Conservation (phyloP, 2,329 filamentous ascomycete species). For the Phoma sp. region DNA sequence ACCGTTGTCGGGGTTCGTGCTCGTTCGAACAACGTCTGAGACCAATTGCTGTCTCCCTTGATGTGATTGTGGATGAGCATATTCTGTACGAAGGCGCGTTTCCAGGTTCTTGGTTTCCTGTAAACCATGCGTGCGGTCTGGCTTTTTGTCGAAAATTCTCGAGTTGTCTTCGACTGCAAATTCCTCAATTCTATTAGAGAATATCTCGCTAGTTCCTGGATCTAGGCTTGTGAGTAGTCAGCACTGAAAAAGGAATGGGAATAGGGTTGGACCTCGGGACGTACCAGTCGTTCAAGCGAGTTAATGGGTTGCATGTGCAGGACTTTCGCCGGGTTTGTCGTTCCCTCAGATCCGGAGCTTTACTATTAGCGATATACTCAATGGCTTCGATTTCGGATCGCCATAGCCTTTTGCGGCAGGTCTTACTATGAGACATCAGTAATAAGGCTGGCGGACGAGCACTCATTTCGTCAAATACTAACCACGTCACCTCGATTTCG, state of each 20-base stretch:
- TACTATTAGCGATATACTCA: not conserved
- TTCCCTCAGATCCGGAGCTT: not conserved
- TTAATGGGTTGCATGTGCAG: not conserved
- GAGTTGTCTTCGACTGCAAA: not conserved
- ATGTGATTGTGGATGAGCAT: not conserved
- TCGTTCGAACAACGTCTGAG: slow-evolving; percentile 17
- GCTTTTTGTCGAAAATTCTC: slow-evolving; percentile 9
- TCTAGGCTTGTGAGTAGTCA: not conserved
- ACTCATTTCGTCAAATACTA: not conserved
- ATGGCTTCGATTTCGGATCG: not conserved
- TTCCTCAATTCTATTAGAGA: not conserved
- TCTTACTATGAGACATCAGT: not conserved
- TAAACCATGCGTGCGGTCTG: slow-evolving; percentile 24
- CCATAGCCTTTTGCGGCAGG: not conserved
- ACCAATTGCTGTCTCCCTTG: not conserved
- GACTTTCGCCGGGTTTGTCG: not conserved
- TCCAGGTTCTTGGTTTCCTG: slow-evolving; percentile 19
- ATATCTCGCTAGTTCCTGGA: slow-evolving; percentile 5
- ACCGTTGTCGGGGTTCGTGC: slow-evolving; percentile 22
- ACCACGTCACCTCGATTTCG: not conserved
- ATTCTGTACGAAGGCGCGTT: slow-evolving; percentile 1
- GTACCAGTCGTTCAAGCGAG: not conserved
- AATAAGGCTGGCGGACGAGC: not conserved
- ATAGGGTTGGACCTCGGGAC: not conserved
- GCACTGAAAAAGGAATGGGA: not conserved